Evolutionary conservation across 2,329 filamentous ascomycete genomes (phyloP).

Genomic region (Xylariaceae sp.): DNA sequence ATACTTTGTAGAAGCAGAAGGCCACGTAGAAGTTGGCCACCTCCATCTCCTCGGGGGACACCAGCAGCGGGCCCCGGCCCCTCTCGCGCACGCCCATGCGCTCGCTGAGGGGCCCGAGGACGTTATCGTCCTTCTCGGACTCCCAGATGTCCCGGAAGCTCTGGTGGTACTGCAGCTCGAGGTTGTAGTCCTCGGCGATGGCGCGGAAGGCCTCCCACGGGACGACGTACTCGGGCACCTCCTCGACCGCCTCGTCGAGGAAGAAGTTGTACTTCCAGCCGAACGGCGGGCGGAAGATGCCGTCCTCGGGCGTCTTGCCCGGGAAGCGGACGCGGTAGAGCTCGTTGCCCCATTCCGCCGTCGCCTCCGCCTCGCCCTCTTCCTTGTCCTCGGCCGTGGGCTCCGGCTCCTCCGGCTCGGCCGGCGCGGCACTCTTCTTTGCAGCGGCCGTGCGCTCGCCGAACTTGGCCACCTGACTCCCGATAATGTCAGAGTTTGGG

Average conservation of each 20-base stretch:
- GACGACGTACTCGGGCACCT: constrained; percentile 94
- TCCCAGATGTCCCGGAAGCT: constrained; percentile 88
- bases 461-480: constrained; percentile 67
- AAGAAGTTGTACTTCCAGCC: constrained; percentile 99
- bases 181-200: constrained; percentile 90
- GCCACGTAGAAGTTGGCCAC: constrained; percentile 87
- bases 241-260: constrained; percentile 90
- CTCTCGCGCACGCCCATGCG: constrained; percentile 88
- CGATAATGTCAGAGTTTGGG: constrained; percentile 91
- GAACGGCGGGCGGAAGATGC: constrained; percentile 87
- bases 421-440: constrained; percentile 24
- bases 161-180: constrained; percentile 91
- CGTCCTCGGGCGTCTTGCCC: constrained; percentile 72
- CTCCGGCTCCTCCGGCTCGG: constrained; percentile 14
- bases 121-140: constrained; percentile 76
- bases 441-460: constrained; percentile 50
- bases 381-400: constrained; percentile 31
- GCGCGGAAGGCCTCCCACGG: constrained; percentile 97
- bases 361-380: constrained; percentile 55
- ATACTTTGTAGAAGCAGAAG: constrained; percentile 97
- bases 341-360: constrained; percentile 82
- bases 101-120: constrained; percentile 78
- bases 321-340: constrained; percentile 91
- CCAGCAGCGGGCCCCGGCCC: constrained; percentile 56
- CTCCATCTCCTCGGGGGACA: constrained; percentile 84